Conservation (phyloP, 2,329 filamentous ascomycete species). For the Rhynchosporium graminicola region DNA sequence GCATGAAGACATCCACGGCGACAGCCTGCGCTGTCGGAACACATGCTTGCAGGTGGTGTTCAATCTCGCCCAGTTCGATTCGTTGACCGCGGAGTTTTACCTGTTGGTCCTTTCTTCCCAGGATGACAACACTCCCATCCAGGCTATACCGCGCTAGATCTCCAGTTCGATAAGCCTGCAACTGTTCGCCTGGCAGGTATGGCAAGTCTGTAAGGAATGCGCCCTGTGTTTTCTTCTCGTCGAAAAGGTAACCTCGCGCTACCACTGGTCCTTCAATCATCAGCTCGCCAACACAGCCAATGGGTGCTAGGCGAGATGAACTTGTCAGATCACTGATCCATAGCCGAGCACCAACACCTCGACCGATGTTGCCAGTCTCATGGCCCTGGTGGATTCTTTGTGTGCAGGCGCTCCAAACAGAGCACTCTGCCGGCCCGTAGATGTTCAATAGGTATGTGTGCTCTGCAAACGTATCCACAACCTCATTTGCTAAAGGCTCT, state of each 20-base stretch:
- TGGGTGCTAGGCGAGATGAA: neutral
- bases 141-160: conserved; percentile 56
- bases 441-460: neutral
- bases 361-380: neutral
- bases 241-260: neutral
- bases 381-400: neutral
- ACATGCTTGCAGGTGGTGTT: neutral
- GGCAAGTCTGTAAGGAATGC: neutral
- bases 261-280: neutral
- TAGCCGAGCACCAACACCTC: neutral
- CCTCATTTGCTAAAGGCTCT: neutral
- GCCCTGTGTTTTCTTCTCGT: neutral
- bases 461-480: neutral
- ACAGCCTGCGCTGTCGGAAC: no score
- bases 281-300: neutral
- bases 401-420: neutral
- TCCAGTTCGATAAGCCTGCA: conserved; percentile 56
- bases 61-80: conserved; percentile 49
- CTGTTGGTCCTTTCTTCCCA: conserved; percentile 58
- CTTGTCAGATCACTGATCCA: neutral
- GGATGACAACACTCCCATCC: conserved; percentile 37
- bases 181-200: no score
- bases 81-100: conserved; percentile 65
- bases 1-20: no score
- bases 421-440: neutral